Percentiles rank a stretch among this genome's conserved stretches.
Evolutionary conservation across 176 grass and related monocot species (phyloP).

Genomic region (Cenchrus americanus): DNA sequence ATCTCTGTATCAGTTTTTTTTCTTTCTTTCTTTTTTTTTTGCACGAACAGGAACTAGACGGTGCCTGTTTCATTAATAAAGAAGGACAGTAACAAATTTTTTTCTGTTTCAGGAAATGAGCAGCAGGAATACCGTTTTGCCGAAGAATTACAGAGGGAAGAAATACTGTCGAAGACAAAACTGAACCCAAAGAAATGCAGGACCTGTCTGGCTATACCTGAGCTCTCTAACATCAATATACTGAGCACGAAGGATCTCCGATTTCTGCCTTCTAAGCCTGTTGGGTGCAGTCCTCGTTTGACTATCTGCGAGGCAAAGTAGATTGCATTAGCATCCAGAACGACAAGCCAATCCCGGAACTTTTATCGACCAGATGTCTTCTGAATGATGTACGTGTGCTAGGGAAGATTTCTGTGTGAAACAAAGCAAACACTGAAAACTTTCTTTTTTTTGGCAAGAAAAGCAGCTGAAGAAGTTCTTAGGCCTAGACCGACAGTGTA

Average conservation of each 20-base stretch:
- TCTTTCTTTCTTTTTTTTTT: no score
- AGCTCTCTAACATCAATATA: slow-evolving; percentile 76
- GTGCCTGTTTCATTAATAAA: no score
- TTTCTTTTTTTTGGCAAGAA: neutral
- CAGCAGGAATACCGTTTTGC: neutral
- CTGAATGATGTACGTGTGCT: neutral
- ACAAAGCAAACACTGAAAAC: neutral
- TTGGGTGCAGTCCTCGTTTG: slow-evolving; percentile 44
- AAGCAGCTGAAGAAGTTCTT: neutral
- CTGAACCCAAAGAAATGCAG: neutral
- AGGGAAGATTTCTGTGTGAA: neutral
- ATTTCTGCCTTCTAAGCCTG: slow-evolving; percentile 55
- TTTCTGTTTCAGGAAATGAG: neutral
- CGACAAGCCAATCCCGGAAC: neutral
- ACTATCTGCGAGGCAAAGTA: slow-evolving; percentile 39
- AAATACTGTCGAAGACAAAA: neutral
- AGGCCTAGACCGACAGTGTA: neutral
- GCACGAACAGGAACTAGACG: no score
- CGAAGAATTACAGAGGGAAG: neutral
- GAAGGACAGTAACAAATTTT: no score
- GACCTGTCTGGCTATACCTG: slow-evolving; percentile 42
- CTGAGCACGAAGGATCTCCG: slow-evolving; percentile 63
- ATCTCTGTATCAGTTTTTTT: neutral
- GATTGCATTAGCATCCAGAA: slow-evolving; percentile 8
- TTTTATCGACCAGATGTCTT: neutral